Percentiles rank a stretch among this genome's conserved stretches.
These are phyloP conservation scores for Acorus gramineus DNA, from an alignment of 106 monocot genomes.

Conservation along the genomic window DNA sequence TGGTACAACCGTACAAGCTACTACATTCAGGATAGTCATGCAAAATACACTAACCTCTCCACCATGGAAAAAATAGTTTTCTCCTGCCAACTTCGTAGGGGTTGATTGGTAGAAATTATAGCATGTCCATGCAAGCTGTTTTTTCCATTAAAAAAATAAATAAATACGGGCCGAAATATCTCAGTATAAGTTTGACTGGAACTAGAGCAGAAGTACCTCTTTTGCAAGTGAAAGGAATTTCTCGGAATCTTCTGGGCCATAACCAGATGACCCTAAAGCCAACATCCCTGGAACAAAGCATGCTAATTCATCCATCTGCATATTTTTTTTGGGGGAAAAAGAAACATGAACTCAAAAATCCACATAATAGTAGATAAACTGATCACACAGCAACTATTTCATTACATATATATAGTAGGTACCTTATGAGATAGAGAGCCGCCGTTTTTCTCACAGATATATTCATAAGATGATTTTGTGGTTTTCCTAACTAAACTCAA, in stretches of 20 bases:
- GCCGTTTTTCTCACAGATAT: constrained; percentile 87
- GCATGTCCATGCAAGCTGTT: constrained; percentile 80
- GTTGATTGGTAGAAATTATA: constrained; percentile 95
- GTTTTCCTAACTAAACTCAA: constrained; percentile 59
- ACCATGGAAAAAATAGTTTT: constrained; percentile 69
- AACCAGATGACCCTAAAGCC: constrained; percentile 74
- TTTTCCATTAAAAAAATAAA: no score
- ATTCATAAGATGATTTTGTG: constrained; percentile 81
- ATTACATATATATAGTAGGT: not conserved
- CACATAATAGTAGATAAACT: not conserved
- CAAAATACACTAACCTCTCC: constrained; percentile 30
- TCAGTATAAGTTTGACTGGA: no score
- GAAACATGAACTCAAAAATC: not conserved
- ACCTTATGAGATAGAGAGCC: constrained; percentile 75
- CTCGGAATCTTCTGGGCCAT: constrained; percentile 58
- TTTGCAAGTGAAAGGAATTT: constrained; percentile 64
- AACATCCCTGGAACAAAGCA: constrained; percentile 97
- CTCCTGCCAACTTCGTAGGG: constrained; percentile 91
- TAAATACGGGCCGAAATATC: no score
- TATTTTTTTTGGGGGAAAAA: not conserved
- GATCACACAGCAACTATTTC: not conserved
- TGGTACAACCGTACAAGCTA: not conserved
- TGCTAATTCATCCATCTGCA: constrained; percentile 96
- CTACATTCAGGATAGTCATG: not conserved
- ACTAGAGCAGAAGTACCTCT: constrained; percentile 43